Base-by-base conservation (phyloP, 306 rosid genomes). In the Begonia masoniana region DNA sequence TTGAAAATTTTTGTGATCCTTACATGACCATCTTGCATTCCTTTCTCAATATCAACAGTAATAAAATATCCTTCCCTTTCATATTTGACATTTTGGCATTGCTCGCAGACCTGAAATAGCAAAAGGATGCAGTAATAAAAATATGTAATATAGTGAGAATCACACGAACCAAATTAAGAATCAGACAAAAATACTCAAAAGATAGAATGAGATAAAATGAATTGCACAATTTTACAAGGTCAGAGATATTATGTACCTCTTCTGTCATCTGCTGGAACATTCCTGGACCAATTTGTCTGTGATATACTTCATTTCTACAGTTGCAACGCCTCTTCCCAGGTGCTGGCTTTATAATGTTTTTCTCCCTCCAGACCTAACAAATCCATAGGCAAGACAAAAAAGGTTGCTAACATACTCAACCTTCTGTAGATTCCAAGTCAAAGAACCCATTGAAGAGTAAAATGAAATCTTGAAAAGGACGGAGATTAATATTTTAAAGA, bases 21-120 rank as follows among this genome's bases (percentile, higher is more conserved):
- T 83, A 91, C 99, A 79, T 91, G 86, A 43, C 99, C 99, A 74
- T 91, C 96, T 74, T 79, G 92, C 99, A 86, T 86, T 75, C 99
- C 99, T 68, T 91, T 91, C 79, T 91, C 99, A 45, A 91, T 86
- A 66, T 91, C 99, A 64, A 91, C 96, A 23, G 94, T 86, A 50
- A 86, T 51, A 43, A 78, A 83, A 75, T 86, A 86, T 45, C 99
- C 99, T 78, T 91, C 99, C 69, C 99, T 66, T 68, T 65, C 96
- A 50, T 60, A 91, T 75, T 91, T 86, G 64, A 86, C 96, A 74
- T 91, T 91, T 68, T 81, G 75, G 68, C 99, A 91, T 63, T 91
- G 81, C 55, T 91, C 99, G 52, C 99, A 91, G 68, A 91, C 99
- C 99, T 91, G 81, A 61, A 70, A 52, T 64, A 12, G 14, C 5